Evolutionary conservation across 1,139 yeast genomes (phyloP).

Genomic region (Protomyces inundatus): DNA sequence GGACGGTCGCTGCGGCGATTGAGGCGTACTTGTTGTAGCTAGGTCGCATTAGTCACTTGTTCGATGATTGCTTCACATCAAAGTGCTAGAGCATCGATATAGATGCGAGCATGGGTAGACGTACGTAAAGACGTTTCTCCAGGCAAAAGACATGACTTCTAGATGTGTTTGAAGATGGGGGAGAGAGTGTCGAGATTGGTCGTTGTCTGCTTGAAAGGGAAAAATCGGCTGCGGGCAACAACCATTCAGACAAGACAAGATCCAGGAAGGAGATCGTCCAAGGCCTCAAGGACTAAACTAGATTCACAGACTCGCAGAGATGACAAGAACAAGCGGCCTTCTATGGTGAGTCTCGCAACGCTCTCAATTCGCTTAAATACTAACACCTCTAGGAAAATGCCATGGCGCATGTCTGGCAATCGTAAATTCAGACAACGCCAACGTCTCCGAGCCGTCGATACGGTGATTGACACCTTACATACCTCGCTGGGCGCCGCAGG

Average conservation of each 20-base stretch:
- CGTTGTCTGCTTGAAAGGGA: neutral
- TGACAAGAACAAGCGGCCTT: slow-evolving; percentile 25
- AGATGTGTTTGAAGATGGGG: neutral
- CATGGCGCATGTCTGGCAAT: slow-evolving; percentile 69
- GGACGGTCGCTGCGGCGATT: slow-evolving; percentile 82
- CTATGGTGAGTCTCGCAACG: slow-evolving; percentile 1
- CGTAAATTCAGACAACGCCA: slow-evolving; percentile 81
- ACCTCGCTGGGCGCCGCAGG: slow-evolving; percentile 52
- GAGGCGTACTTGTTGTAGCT: slow-evolving; percentile 85
- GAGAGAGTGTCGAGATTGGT: neutral
- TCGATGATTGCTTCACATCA: neutral
- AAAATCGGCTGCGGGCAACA: neutral
- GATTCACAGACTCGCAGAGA: neutral
- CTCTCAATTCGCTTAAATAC: neutral
- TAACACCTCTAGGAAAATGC: slow-evolving; percentile 47
- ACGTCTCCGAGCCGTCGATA: slow-evolving; percentile 75
- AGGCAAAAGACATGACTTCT: slow-evolving; percentile 18
- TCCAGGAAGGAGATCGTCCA: too few relatives aligned
- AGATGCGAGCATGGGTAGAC: neutral
- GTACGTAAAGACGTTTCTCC: slow-evolving; percentile 25
- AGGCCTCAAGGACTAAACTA: too few relatives aligned
- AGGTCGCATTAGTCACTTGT: neutral
- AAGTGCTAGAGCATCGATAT: neutral
- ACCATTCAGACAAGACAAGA: neutral
- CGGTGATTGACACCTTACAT: slow-evolving; percentile 65